Percentiles rank a stretch among this genome's conserved stretches.
These are phyloP conservation scores for Oryza longistaminata DNA, from an alignment of 176 grass and related monocot species.

Conservation along the genomic window DNA sequence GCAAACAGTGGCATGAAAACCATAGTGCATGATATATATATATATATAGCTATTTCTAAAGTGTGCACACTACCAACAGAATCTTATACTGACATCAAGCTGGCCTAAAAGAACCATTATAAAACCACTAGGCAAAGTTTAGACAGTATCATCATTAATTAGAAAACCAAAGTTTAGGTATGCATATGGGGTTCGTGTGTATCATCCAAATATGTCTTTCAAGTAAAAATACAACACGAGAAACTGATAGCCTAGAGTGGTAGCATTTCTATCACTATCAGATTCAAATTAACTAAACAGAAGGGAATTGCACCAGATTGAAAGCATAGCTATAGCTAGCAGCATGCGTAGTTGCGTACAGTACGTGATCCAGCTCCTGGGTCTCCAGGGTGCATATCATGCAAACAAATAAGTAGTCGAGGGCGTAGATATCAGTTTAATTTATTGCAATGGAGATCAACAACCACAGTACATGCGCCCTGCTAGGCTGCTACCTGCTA, in stretches of 20 bases:
- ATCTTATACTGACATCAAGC: background rate
- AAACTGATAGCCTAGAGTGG: background rate
- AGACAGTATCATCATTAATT: background rate
- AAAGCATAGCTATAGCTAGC: no score
- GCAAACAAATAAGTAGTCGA: background rate
- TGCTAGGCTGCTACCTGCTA: background rate
- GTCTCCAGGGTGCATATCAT: background rate
- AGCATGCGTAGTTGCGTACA: background rate
- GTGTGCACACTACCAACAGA: background rate
- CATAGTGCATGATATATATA: background rate
- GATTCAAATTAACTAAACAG: background rate
- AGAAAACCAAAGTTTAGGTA: background rate
- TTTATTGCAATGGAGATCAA: conserved; percentile 15
- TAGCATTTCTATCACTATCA: no score
- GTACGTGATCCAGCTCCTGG: background rate
- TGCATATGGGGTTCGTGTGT: no score
- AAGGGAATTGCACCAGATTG: background rate
- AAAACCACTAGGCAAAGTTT: background rate
- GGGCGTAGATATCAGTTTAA: background rate
- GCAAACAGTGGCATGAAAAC: no score
- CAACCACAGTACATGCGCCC: background rate
- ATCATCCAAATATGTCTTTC: background rate
- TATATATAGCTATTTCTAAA: background rate
- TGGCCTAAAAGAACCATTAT: background rate
- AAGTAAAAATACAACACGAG: background rate